phyloP scores from a whole-genome alignment of 495 filamentous ascomycete genomes.

The Penicillium cosmopolitanum region DNA sequence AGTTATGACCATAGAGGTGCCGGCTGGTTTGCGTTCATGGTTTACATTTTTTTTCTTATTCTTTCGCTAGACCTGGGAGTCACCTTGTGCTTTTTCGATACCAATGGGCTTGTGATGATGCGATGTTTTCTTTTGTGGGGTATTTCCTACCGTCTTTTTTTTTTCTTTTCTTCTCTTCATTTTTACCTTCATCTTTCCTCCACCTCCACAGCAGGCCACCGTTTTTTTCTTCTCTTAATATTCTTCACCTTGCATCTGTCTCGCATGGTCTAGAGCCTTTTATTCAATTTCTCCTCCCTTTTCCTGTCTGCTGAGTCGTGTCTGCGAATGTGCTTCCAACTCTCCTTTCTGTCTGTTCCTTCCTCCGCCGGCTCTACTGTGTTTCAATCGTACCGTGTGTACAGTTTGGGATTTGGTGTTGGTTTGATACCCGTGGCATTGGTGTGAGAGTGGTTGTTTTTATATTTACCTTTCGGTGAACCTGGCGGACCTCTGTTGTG shows the following conservation, averaged over 20 bases:
- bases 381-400: slow-evolving; percentile 18
- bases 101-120: slow-evolving; percentile 40
- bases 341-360: slow-evolving; percentile 10
- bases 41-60: slow-evolving; percentile 37
- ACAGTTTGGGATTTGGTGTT: slow-evolving; percentile 29
- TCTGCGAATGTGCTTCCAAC: slow-evolving; percentile 17
- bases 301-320: slow-evolving; percentile 9
- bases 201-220: slow-evolving; percentile 4
- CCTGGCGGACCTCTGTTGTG: slow-evolving; percentile 8
- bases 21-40: slow-evolving; percentile 46
- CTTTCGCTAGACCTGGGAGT: slow-evolving; percentile 48
- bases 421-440: slow-evolving; percentile 33
- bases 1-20: slow-evolving; percentile 53
- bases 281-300: slow-evolving; percentile 7
- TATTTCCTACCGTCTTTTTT: slow-evolving; percentile 19
- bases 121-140: slow-evolving; percentile 27
- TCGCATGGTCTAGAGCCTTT: slow-evolving; percentile 26
- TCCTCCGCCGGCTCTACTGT: slow-evolving; percentile 22
- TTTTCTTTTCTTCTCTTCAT: slow-evolving; percentile 19
- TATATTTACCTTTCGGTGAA: slow-evolving; percentile 10
- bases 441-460: slow-evolving; percentile 22
- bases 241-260: slow-evolving; percentile 22
- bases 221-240: slow-evolving; percentile 22
- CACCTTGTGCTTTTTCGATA: slow-evolving; percentile 36
- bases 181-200: slow-evolving; percentile 18